Conservation (phyloP, 1,139 yeast genomes). For the Arxiozyma bovina region DNA sequence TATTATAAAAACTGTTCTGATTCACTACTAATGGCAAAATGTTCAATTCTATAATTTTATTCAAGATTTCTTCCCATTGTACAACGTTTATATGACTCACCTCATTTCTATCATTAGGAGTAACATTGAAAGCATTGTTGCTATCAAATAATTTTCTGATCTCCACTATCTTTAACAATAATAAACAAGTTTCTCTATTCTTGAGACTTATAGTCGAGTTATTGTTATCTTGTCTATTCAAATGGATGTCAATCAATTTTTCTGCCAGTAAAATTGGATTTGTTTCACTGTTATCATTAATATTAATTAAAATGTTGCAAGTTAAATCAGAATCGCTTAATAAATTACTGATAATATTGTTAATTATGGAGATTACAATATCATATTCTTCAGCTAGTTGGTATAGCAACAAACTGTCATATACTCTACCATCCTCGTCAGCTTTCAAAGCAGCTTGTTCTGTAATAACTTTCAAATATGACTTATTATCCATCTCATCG, state of each 20-base stretch:
- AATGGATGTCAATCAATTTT: constrained; percentile 46
- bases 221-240: constrained; percentile 10
- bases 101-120: constrained; percentile 24
- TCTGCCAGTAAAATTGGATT: constrained; percentile 47
- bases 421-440: constrained; percentile 82
- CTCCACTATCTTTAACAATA: constrained; percentile 56
- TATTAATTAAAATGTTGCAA: constrained; percentile 39
- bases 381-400: constrained; percentile 86
- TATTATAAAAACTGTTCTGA: constrained; percentile 34
- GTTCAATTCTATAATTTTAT: constrained; percentile 48
- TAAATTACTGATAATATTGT: constrained; percentile 70
- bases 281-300: constrained; percentile 32
- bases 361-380: constrained; percentile 70
- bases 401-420: constrained; percentile 78
- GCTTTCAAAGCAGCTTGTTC: constrained; percentile 82
- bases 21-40: constrained; percentile 49
- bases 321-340: constrained; percentile 67
- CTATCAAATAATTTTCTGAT: constrained; percentile 53
- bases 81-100: background rate
- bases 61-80: constrained; percentile 56
- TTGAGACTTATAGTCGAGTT: constrained; percentile 40
- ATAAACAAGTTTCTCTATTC: constrained; percentile 54
- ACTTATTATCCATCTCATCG: constrained; percentile 38
- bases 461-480: constrained; percentile 58
- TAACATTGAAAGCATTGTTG: background rate